Evolutionary conservation across 176 grass and related monocot genomes (phyloP), one percentile per base, ranked within the genome.

Genomic region (Bothriochloa decipiens): DNA sequence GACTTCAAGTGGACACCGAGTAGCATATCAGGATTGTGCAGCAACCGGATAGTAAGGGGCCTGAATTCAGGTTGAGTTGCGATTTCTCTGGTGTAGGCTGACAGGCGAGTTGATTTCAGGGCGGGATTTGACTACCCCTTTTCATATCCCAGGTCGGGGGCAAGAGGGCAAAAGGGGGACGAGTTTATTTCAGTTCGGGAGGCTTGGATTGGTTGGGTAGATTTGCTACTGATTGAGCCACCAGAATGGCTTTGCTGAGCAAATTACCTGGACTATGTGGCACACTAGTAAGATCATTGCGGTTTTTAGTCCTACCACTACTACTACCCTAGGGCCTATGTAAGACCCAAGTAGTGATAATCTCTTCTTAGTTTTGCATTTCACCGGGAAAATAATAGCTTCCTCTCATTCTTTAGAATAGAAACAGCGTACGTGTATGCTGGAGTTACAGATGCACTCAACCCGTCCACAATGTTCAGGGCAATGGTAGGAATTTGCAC

Each of bases 41-140:
- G 26, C 7, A 41, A 8, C 39, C 39, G 1, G 2, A 0, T 3
- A 2, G 40, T 32, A 0, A 0, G 47, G 20, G 0, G 26, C 5
- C 23, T n/a, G 13, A 20, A 55, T 66, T 23, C 0, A 63, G 39
- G 32, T 64, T 14, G 32, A 42, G 32, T 12, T 77, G 52, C 13
- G 0, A 25, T 2, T 40, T 57, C 72, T 18, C 17, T 8, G 52
- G 18, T 22, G 7, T 17, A 58, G 53, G 42, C 4, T 9, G 76
- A 14, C 46, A 65, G n/a, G 18, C 1, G 17, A 50, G 33, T 7
- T 11, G 41, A 16, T 76, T 81, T 77, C 53, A 12, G 29, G 33
- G 33, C 0, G 33, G 22, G 25, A 2, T 65, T 86, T 40, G 73
- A 69, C 79, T 70, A 63, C 43, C 57, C 64, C 4, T 15, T 6